phyloP scores from a whole-genome alignment of 2,329 filamentous ascomycete genomes.

The Sporothrix inflata region DNA sequence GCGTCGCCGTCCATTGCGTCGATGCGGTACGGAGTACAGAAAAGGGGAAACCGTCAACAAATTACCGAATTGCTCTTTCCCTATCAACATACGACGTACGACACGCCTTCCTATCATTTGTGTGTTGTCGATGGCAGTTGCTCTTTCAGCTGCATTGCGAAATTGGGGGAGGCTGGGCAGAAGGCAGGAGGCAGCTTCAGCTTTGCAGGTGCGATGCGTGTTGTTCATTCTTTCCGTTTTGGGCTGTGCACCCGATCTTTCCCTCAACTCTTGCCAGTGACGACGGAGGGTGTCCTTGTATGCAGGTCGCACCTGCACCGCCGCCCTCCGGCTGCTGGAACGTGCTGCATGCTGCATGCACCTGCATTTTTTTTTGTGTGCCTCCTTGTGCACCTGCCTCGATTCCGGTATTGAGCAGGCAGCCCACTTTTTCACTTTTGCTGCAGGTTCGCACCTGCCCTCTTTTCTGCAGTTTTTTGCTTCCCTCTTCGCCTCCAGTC shows the following conservation, averaged over 20 bases:
- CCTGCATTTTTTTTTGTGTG: not conserved
- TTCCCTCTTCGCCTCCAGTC: slow-evolving; percentile 22
- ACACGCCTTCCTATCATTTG: not conserved
- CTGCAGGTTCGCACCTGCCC: slow-evolving; percentile 16
- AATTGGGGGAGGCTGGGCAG: slow-evolving; percentile 2
- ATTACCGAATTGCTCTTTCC: not conserved
- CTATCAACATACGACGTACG: too few species aligned
- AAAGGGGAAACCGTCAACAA: not conserved
- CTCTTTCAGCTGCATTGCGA: slow-evolving; percentile 21
- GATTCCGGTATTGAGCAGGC: slow-evolving; percentile 14
- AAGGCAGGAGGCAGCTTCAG: slow-evolving; percentile 10
- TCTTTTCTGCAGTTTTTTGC: slow-evolving; percentile 15
- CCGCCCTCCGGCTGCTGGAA: slow-evolving; percentile 30
- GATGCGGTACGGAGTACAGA: not conserved
- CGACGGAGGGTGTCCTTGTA: slow-evolving; percentile 22
- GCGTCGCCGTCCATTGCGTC: not conserved
- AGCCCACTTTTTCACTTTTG: slow-evolving; percentile 13
- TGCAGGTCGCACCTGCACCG: slow-evolving; percentile 33
- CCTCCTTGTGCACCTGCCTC: slow-evolving; percentile 8
- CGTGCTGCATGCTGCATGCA: slow-evolving; percentile 22
- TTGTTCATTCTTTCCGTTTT: slow-evolving; percentile 23
- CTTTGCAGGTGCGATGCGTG: not conserved
- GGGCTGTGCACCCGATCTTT: slow-evolving; percentile 11
- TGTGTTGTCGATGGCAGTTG: not conserved
- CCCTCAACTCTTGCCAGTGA: not conserved